Conservation (phyloP, 768 basidiomycete species). For the Mrakia blollopis region DNA sequence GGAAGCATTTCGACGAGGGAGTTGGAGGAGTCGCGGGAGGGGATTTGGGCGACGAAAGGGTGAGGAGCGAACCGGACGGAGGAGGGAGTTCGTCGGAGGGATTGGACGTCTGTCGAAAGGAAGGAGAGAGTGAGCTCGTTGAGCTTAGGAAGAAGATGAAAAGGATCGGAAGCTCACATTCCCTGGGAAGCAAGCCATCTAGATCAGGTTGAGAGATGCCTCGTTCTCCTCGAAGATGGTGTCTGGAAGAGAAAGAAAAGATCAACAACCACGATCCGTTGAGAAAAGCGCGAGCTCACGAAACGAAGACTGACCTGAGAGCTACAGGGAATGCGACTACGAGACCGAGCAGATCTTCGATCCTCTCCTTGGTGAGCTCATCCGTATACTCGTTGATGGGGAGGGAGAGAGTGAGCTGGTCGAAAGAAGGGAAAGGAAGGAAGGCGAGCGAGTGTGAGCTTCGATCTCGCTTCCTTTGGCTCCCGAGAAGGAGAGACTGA, state of each 20-base stretch:
- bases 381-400: not conserved
- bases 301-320: not conserved
- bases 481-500: not conserved
- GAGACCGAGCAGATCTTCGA: conserved; percentile 16
- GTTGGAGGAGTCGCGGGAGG: conserved; percentile 20
- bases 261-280: not conserved
- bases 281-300: not conserved
- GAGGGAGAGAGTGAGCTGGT: conserved; percentile 15
- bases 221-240: conserved; percentile 24
- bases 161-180: not conserved
- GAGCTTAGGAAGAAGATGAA: not conserved
- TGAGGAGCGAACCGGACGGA: conserved; percentile 23
- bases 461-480: not conserved
- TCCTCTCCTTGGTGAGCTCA: not conserved
- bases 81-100: conserved; percentile 24
- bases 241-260: not conserved
- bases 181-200: conserved; percentile 21
- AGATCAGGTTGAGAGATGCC: conserved; percentile 27
- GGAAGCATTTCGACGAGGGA: conserved; percentile 22
- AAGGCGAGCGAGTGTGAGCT: not conserved
- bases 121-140: not conserved
- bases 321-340: conserved; percentile 23
- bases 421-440: no score
- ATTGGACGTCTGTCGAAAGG: conserved; percentile 12
- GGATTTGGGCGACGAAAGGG: conserved; percentile 17